phyloP scores from a whole-genome alignment of 805 yeast species.

The Clavispora fructus region DNA sequence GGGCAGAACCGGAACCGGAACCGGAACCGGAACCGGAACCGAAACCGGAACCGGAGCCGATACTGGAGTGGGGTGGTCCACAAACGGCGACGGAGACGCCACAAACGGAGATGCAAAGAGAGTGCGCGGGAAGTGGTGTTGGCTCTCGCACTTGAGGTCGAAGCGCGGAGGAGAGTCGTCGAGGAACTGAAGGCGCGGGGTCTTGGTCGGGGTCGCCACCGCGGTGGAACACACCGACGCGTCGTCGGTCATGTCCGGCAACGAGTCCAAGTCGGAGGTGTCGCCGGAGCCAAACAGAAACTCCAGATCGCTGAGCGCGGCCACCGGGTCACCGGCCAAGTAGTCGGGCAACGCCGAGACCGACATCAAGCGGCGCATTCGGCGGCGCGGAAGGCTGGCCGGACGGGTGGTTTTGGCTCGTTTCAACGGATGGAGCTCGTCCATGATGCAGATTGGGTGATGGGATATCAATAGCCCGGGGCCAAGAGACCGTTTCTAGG shows the following conservation, averaged over 20 bases:
- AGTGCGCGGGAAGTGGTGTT: too few relatives aligned
- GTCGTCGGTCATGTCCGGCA: constrained; percentile 34
- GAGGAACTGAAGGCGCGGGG: constrained; percentile 2
- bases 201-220: constrained; percentile 12
- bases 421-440: neutral
- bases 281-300: constrained; percentile 6
- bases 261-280: constrained; percentile 30
- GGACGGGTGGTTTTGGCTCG: neutral
- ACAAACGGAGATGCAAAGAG: neutral
- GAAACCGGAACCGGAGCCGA: too few relatives aligned
- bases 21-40: too few relatives aligned
- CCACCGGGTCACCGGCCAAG: neutral
- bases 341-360: neutral
- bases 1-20: too few relatives aligned
- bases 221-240: constrained; percentile 10
- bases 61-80: too few relatives aligned
- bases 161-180: neutral
- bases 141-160: too few relatives aligned
- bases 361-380: neutral
- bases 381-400: neutral
- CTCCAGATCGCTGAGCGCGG: neutral
- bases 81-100: too few relatives aligned
- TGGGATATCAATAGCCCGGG: too few relatives aligned
- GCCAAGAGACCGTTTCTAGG: too few relatives aligned
- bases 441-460: neutral